Base-by-base conservation (phyloP, 2,329 filamentous ascomycete species). In the Geosmithia morbida region DNA sequence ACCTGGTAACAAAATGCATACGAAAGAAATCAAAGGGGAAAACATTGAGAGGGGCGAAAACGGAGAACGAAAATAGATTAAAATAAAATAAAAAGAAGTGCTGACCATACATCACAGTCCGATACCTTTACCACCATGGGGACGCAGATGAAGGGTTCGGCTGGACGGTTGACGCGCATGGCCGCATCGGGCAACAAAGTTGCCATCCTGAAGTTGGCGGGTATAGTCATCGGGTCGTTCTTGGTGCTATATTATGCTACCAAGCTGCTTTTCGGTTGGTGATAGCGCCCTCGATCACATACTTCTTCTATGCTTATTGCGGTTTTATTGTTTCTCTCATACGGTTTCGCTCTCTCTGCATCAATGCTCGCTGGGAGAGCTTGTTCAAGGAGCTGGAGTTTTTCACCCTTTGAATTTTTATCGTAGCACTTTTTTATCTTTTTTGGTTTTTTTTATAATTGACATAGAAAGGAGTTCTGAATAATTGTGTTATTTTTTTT, bases 91-190 rank as follows among this genome's bases (percentile, higher is more conserved):
- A n/a, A n/a, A n/a, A n/a, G n/a, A n/a, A n/a, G n/a, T 39, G 39
- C 39, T 41, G 39, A 41, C 39, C 17, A 41, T 4, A 42, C 19
- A n/a, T n/a, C 47, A 44, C 52, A 92, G 84, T 83, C 76, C 62
- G 88, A 97, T 55, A 92, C 88, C 20, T 97, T 98, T 66, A 90
- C 87, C 50, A 84, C 81, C 57, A 88, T 98, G 76, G 76, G 79
- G 37, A 82, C 83, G 14, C 83, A 82, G 53, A 70, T 98, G 51
- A 90, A 87, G 61, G 87, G 88, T 42, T 94, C 85, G 53, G 88
- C 88, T 13, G 73, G 76, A 45, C 78, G 92, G 13, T 68, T 98
- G 44, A 87, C 84, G 19, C 81, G 88, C 51, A 97, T 97, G 88
- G 92, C 92, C 43, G 82, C 83, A 46, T 80, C 82, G 47, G 92